Conservation (phyloP, 148 eudicot species). For the Vaccinium vitisidaea region DNA sequence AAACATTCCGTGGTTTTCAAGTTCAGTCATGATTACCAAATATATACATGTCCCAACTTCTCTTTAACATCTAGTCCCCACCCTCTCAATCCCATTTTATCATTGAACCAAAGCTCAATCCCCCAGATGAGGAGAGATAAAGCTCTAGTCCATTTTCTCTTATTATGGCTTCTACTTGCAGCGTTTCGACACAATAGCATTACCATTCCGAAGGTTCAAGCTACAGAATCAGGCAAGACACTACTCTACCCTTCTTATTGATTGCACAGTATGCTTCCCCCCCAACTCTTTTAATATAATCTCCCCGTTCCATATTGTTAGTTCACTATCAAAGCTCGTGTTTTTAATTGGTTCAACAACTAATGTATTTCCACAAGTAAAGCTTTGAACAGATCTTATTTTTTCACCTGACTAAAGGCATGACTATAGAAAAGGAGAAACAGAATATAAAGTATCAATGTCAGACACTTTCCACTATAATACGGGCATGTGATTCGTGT, state of each 20-base stretch:
- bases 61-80: neutral
- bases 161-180: slow-evolving; percentile 36
- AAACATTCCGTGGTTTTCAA: slow-evolving; percentile 27
- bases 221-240: slow-evolving; percentile 39
- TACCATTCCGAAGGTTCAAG: slow-evolving; percentile 31
- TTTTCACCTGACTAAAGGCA: too few relatives aligned
- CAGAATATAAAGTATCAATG: neutral
- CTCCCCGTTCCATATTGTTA: neutral
- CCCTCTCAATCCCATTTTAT: slow-evolving; percentile 19
- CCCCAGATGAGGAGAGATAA: slow-evolving; percentile 36
- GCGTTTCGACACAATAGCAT: slow-evolving; percentile 23
- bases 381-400: too few relatives aligned
- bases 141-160: slow-evolving; percentile 28
- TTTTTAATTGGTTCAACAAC: neutral
- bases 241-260: neutral
- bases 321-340: neutral
- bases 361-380: neutral
- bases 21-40: slow-evolving; percentile 29
- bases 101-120: slow-evolving; percentile 12
- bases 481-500: neutral
- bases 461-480: neutral
- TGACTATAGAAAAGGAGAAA: too few relatives aligned
- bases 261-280: neutral
- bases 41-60: neutral
- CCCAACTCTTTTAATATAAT: neutral